phyloP scores from a whole-genome alignment of 345 rosid genomes.

The Aquilaria yunnanensis region DNA sequence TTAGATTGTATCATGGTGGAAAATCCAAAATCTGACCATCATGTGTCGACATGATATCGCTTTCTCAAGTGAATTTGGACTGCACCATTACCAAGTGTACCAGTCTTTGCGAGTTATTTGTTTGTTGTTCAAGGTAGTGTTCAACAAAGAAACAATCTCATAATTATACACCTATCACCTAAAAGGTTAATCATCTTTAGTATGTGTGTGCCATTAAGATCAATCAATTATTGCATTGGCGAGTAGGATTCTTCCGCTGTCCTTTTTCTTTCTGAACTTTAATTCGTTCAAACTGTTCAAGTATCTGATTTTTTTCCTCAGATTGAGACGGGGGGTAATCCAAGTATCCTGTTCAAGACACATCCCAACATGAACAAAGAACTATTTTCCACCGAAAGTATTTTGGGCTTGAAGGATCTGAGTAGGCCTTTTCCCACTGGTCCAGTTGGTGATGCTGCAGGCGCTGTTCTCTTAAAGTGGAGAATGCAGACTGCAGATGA shows the following conservation, averaged over 20 bases:
- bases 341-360: conserved; percentile 72
- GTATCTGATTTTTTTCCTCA: conserved; percentile 16
- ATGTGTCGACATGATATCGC: too few relatives aligned
- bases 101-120: too few relatives aligned
- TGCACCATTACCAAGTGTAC: too few relatives aligned
- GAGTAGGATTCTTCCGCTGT: background rate
- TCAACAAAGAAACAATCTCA: background rate
- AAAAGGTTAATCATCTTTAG: too few relatives aligned
- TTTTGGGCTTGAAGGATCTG: conserved; percentile 78
- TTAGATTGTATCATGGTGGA: too few relatives aligned
- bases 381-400: conserved; percentile 57
- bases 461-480: conserved; percentile 93
- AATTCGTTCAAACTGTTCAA: background rate
- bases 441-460: conserved; percentile 67
- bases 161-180: too few relatives aligned
- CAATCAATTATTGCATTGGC: too few relatives aligned
- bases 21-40: too few relatives aligned
- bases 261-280: background rate
- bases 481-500: conserved; percentile 88
- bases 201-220: too few relatives aligned
- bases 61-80: too few relatives aligned
- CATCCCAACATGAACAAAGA: conserved; percentile 91
- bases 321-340: conserved; percentile 84
- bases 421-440: conserved; percentile 85
- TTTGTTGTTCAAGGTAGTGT: too few relatives aligned